Evolutionary conservation across 345 rosid genomes (phyloP).

Genomic region (Sisymbrium altissimum): DNA sequence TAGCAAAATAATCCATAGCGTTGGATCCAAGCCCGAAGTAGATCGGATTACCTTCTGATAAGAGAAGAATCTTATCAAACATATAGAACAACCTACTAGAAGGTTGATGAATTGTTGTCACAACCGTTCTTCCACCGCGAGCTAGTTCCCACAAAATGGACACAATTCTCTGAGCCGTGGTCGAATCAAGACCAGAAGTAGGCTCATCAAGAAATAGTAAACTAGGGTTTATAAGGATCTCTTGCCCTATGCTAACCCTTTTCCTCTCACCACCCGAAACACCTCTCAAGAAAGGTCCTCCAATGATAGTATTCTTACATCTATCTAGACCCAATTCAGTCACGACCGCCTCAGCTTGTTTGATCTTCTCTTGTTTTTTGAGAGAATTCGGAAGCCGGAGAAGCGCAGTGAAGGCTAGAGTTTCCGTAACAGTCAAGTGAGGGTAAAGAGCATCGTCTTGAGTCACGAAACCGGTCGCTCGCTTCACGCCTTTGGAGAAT

Average conservation of each 20-base stretch:
- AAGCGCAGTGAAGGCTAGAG: conserved; percentile 72
- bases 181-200: conserved; percentile 92
- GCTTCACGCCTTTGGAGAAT: conserved; percentile 40
- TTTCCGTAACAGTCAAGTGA: conserved; percentile 60
- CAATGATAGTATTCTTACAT: conserved; percentile 70
- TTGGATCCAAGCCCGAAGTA: conserved; percentile 50
- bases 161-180: conserved; percentile 77
- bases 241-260: conserved; percentile 89
- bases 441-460: conserved; percentile 61
- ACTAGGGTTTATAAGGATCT: conserved; percentile 90
- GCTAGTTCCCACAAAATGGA: conserved; percentile 58
- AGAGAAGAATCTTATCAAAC: conserved; percentile 80
- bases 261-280: conserved; percentile 90
- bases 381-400: conserved; percentile 67
- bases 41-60: conserved; percentile 78
- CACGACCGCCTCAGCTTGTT: conserved; percentile 66
- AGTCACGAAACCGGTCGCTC: conserved; percentile 56
- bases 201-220: conserved; percentile 88
- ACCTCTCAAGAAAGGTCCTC: conserved; percentile 76
- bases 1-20: conserved; percentile 71
- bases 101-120: conserved; percentile 91
- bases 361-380: conserved; percentile 50
- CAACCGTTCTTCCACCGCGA: conserved; percentile 70
- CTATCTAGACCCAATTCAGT: conserved; percentile 61
- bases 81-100: conserved; percentile 76